Base-by-base conservation (phyloP, 768 basidiomycete genomes). In the Tylopilus intermedius region DNA sequence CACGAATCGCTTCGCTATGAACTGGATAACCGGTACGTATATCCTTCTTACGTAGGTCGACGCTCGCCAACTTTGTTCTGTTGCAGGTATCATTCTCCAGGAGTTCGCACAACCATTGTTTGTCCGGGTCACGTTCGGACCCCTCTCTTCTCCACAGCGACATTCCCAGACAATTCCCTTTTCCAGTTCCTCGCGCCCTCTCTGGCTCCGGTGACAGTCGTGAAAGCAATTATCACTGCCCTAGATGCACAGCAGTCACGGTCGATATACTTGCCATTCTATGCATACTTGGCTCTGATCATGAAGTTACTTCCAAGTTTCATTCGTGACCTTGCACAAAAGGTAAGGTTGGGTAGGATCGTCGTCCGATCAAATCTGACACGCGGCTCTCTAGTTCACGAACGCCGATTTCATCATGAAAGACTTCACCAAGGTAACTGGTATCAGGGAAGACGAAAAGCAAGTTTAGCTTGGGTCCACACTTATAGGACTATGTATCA, bases 1-100 rank as follows among this genome's bases (percentile, higher is more conserved):
- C 84, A 95, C 59, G 88, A 94, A 58, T 85, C 88, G 13, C 76
- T 99, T 48, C 80, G 92, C 47, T 88, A 84, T 60, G 95, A 99
- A 67, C 81, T 98, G 15, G 88, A 94, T 66, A 82, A 86, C 41
- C 74, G 77, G 86, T 88, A 67, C 48, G 65, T 55, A n/a, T 5
- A 49, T 45, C 35, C 50, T 45, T 45, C 35, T 35, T 37, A n/a
- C 15, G 41, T n/a, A 3, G 2, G 24, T 47, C n/a, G n/a, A 35
- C 18, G 11, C 22, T 24, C 39, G 18, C 13, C 47, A 43, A 55
- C 10, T 37, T 24, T 46, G 51, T 8, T 49, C 45, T 39, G 7
- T 53, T 39, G 26, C 56, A 84, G 86, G n/a, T 87, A 92, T 71
- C 73, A 80, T 37, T 76, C 82, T 29, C 88, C 88, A 1, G 67